Evolutionary conservation across 192 early-diverging fungal species (phyloP), one percentile per base, ranked within the genome.

Genomic region (Phycomyces blakesleeanus): DNA sequence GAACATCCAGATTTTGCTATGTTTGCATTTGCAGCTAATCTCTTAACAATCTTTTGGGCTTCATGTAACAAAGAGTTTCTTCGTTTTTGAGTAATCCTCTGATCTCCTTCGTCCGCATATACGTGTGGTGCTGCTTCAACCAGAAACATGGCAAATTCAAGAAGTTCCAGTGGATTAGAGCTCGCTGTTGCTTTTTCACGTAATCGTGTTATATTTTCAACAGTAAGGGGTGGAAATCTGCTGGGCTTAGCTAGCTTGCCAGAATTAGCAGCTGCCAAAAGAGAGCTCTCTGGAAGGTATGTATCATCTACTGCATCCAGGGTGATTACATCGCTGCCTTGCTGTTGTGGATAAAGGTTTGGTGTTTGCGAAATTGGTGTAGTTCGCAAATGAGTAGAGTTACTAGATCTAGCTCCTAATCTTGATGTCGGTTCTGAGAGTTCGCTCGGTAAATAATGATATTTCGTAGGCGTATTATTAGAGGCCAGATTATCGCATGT

Each of bases 11-110:
- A 77, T 61, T 87, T 89, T 49, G 91, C 81, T 49, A 85, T 76
- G 26, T 94, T 95, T n/a, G 85, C 84, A 39, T 83, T 76, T 15
- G 83, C 81, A 0, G 91, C 87, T 22, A 98, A 74, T 64, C 91
- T 91, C 67, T 97, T 96, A 40, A 95, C 79, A 75, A 89, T 85
- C 66, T 96, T 96, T 40, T 95, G 79, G 0, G 89, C 97, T 73
- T 98, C 95, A 11, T 74, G 66, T 27, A 86, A 76, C 64, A 95
- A 77, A 7, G 81, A 68, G 20, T 94, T 90, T 63, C 86, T 89
- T 49, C 81, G 81, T 70, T 87, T 89, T 55, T 83, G 81, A 12
- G 76, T 76, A 55, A 82, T 76, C 68, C 90, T 91, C 1, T 83
- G 79, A 57, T 89, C 87, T 1, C 71, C 67, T 40, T 87, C 90